Evolutionary conservation across 1,284 basidiomycete genomes (phyloP).

Genomic region (Ceratobasidium papillatum): DNA sequence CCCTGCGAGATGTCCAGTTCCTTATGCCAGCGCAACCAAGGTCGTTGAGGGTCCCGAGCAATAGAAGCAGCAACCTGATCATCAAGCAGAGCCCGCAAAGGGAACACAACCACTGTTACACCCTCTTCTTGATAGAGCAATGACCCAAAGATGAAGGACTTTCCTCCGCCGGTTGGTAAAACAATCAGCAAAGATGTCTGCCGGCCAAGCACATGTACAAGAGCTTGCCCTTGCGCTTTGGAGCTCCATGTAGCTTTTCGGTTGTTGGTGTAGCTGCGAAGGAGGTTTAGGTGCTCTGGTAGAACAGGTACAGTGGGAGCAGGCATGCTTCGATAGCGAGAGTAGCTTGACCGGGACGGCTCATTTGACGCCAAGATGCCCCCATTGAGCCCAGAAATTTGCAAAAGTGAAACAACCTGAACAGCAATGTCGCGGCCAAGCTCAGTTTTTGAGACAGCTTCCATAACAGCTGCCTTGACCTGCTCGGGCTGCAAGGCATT

Average conservation of each 20-base stretch:
- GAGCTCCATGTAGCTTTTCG: not conserved
- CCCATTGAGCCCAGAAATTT: not conserved
- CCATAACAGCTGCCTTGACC: no score
- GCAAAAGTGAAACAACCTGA: not conserved
- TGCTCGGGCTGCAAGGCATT: not conserved
- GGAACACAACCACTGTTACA: conserved; percentile 10
- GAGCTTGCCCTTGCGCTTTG: not conserved
- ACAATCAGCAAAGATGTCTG: not conserved
- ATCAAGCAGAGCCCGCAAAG: not conserved
- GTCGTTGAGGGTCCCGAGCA: not conserved
- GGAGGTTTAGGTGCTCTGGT: not conserved
- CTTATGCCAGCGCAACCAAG: not conserved
- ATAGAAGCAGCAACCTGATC: not conserved
- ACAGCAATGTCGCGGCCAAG: no score
- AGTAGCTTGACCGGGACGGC: no score
- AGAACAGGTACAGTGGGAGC: no score
- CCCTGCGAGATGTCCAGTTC: not conserved
- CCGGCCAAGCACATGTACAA: not conserved
- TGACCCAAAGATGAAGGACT: conserved; percentile 6
- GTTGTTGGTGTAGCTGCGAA: not conserved
- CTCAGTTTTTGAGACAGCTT: no score
- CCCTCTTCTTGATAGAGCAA: not conserved
- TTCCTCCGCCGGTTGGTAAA: conserved; percentile 7
- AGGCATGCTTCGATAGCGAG: no score
- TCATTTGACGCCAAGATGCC: no score